Percentiles rank a stretch among this genome's conserved stretches.
These are phyloP conservation scores for Butyriboletus appendiculatus DNA, from an alignment of 1,284 basidiomycete species.

Conservation along the genomic window DNA sequence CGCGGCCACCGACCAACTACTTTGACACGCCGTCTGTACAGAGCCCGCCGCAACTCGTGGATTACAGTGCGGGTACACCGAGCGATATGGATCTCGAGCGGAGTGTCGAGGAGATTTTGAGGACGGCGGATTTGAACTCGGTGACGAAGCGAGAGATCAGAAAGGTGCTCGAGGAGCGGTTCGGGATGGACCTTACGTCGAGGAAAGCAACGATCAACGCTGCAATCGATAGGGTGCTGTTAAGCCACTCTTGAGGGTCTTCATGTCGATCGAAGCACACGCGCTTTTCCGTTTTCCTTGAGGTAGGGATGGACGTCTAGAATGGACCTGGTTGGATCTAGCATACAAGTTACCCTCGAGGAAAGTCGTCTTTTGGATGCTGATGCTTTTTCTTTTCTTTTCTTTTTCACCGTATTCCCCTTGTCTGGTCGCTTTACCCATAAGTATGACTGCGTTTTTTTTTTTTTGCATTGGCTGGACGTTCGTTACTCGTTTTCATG, in stretches of 20 bases:
- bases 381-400: slow-evolving; percentile 7
- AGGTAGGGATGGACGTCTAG: slow-evolving; percentile 9
- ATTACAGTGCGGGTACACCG: slow-evolving; percentile 47
- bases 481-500: background rate
- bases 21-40: slow-evolving; percentile 63
- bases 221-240: slow-evolving; percentile 64
- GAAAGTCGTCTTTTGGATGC: slow-evolving; percentile 15
- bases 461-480: slow-evolving; percentile 10
- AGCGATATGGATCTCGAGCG: slow-evolving; percentile 72
- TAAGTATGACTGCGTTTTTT: background rate
- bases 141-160: slow-evolving; percentile 91
- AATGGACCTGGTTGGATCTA: slow-evolving; percentile 28
- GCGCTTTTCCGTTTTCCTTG: background rate
- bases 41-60: slow-evolving; percentile 51
- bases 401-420: background rate
- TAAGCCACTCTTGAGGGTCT: slow-evolving; percentile 31
- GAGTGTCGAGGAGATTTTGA: slow-evolving; percentile 71
- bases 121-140: slow-evolving; percentile 79
- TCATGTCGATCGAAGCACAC: background rate
- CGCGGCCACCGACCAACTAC: slow-evolving; percentile 72
- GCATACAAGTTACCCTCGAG: slow-evolving; percentile 14
- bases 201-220: slow-evolving; percentile 71
- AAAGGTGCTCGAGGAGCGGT: slow-evolving; percentile 76
- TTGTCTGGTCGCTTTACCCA: slow-evolving; percentile 1
- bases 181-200: slow-evolving; percentile 67